Evolutionary conservation across 2,329 filamentous ascomycete genomes (phyloP), one percentile per base, ranked within the genome.

Genomic region (Rosellinia necatrix): DNA sequence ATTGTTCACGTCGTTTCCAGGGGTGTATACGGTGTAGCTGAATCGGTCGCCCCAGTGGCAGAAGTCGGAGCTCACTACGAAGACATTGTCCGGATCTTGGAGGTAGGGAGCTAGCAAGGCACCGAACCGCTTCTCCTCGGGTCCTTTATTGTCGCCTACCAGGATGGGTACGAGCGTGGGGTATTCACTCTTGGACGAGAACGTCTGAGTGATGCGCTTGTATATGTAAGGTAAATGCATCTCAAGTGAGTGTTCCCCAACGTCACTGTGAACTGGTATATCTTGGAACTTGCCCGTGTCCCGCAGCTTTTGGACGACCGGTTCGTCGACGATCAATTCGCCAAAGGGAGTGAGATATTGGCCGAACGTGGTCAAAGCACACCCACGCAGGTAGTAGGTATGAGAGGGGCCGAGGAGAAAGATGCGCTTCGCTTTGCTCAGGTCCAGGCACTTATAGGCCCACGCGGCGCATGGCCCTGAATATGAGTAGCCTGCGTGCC

Each of bases 211-310:
- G 2, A 86, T 80, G 49, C 90, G 85, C 70, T 92, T 92, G 78
- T 92, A 92, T 61, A 97, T 88, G 69, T 96, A 97, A 0, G 94
- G 93, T 7, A 97, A 80, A 66, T 99, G 94, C 89, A 99, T 96
- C 77, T 99, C 94, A 1, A 97, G 82, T 48, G 91, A 96, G 74
- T 99, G 94, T 74, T 99, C 94, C 4, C 83, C 81, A 59, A 91
- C 83, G 68, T 99, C 94, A 5, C 85, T 78, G 3, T 76, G 67
- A 15, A 72, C 74, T 1, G 82, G 84, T 78, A 97, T 94, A 49
- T 80, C 76, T 15, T 81, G 74, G 70, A 89, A 89, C 52, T 78
- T 75, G n/a, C 76, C 77, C 3, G 80, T 82, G 38, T 63, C 63
- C 8, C 71, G 71, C 15, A 91, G 74, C 58, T 78, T 70, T 32